Base-by-base conservation (phyloP, 2,329 filamentous ascomycete genomes). In the Allantophomopsis cytisporea region DNA sequence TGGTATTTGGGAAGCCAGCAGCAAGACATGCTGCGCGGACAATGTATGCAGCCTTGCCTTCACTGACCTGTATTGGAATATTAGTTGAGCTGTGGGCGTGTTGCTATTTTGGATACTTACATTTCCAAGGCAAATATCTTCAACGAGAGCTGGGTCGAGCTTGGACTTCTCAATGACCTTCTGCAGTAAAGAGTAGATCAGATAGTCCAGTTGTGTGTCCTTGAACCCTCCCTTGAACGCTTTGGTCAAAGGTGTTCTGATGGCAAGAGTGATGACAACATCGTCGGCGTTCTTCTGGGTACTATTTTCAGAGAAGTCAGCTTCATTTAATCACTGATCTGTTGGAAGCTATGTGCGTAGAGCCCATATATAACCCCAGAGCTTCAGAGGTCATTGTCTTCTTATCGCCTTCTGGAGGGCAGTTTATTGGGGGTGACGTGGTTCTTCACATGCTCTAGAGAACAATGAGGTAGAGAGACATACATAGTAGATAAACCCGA, bases 271-370 rank as follows among this genome's bases (percentile, higher is more conserved):
- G 56, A 96, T 94, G 58, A 98, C 91, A 40, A 98, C 73, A 67
- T 98, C 91, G 59, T 96, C 89, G 50, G 88, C 76, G 61, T 94
- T 93, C 69, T 96, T 88, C 51, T 84, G 78, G 42, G 84, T 87
- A 56, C 87, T 94, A 51, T 41, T 33, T 13, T 34, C 7, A 34
- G 43, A 34, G 36, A 13, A 23, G 16, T 42, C 35, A 38, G 41
- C 23, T 28, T 12, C 23, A 12, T 28, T 10, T 28, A 10, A 28
- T 12, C 18, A 20, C 18, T 4, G 18, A 20, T 20, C 18, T 20
- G 18, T 7, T 20, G 18, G 18, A 7, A 28, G 23, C 23, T 4
- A 28, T 12, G 11, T 12, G 23, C 5, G 8, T 3, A 28, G 23
- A 10, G 11, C 23, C 23, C 3, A 28, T 28, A 6, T 3, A 28